Conservation (phyloP, 768 basidiomycete species). For the Tubosaeta brunneosetosa region DNA sequence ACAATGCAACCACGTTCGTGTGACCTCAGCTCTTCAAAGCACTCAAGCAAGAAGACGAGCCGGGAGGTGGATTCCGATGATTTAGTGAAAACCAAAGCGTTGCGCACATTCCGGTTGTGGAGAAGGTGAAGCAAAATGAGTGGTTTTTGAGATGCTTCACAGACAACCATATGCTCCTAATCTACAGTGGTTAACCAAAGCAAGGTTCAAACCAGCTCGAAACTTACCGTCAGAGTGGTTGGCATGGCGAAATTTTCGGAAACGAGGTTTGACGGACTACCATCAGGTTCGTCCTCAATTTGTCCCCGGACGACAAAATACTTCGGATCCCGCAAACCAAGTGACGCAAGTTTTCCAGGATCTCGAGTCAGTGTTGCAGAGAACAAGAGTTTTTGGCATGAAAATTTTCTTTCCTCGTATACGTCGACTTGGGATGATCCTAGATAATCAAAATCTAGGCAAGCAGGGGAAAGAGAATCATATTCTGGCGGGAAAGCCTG, state of each 20-base stretch:
- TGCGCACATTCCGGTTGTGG: conserved; percentile 51
- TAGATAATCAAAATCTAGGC: conserved; percentile 30
- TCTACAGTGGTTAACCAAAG: conserved; percentile 2
- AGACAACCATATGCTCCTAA: conserved; percentile 86
- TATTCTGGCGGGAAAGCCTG: conserved; percentile 1
- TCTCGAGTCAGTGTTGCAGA: conserved; percentile 94
- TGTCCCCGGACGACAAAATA: conserved; percentile 80
- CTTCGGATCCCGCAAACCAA: conserved; percentile 73
- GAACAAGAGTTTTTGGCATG: conserved; percentile 93
- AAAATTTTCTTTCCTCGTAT: conserved; percentile 53
- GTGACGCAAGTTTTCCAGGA: conserved; percentile 84
- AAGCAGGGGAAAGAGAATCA: conserved; percentile 60
- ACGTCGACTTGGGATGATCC: conserved; percentile 41
- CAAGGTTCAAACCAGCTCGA: not conserved
- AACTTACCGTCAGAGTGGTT: conserved; percentile 60
- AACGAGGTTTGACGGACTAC: conserved; percentile 47
- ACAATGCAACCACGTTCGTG: conserved; percentile 31
- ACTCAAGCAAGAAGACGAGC: conserved; percentile 75
- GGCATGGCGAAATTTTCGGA: conserved; percentile 85
- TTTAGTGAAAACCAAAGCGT: conserved; percentile 94
- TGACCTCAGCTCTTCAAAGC: conserved; percentile 58
- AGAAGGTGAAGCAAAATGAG: conserved; percentile 86
- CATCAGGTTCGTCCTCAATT: conserved; percentile 32
- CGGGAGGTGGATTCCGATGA: conserved; percentile 86
- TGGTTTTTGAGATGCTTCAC: conserved; percentile 77